Evolutionary conservation across 1,284 basidiomycete genomes (phyloP), one percentile per base, ranked within the genome.

Genomic region (Ustilago tritici): DNA sequence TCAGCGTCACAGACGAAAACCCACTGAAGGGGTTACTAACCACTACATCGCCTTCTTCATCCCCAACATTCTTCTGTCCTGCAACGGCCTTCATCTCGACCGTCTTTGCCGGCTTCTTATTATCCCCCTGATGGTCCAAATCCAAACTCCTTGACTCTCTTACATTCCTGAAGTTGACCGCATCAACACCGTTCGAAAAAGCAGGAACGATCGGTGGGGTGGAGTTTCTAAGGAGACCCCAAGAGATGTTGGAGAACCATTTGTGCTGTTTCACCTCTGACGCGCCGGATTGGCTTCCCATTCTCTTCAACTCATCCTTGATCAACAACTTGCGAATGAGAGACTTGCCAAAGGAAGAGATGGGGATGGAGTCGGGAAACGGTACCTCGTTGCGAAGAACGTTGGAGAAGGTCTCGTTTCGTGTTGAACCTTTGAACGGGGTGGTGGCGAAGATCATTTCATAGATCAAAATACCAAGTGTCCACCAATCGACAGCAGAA

Each of bases 371-470:
- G 78, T 98, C 95, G 56, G 92, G 92, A 89, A 98, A 99, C 70
- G 91, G 89, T 50, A 98, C 94, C 41, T 94, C 91, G 82, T 93
- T 88, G 85, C 92, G 90, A 82, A 96, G 91, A 85, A 99, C 96
- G 88, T 99, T 99, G 85, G 92, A 90, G 89, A 99, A 99, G 32
- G 97, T 99, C 81, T 95, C 93, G 87, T 93, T 93, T 79, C 97
- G 92, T 88, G 95, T 93, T 56, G 90, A 89, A 49, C 96, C 97
- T 88, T 99, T 99, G 92, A 99, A 99, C 40, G 97, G 97, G 61
- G 97, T 99, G 60, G 95, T 97, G 41, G 95, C 95, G 87, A 93
- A 97, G 88, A 99, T 97, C 97, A 99, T 99, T 89, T 99, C 97
- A 88, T 96, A 98, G 82, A 99, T 95, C 83, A 99, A 90, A 82